Percentiles rank a stretch among this genome's conserved stretches.
Conservation (phyloP, 1,139 yeast genomes). For the Candida sanyaensis region DNA sequence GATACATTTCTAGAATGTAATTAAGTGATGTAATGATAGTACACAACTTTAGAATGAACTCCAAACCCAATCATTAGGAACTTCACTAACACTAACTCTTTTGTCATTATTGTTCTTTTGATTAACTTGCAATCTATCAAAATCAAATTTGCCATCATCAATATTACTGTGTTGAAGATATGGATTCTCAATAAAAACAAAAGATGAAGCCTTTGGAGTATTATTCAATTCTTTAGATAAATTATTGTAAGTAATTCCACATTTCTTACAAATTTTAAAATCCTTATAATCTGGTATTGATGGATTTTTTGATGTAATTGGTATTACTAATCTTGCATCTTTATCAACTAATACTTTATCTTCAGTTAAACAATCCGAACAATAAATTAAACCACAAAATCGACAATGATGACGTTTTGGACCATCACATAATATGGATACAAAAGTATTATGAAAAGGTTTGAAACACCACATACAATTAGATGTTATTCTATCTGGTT, state of each 20-base stretch:
- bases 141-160: neutral
- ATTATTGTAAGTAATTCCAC: constrained; percentile 35
- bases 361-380: constrained; percentile 35
- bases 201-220: constrained; percentile 19
- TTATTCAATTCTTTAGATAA: constrained; percentile 17
- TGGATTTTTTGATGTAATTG: constrained; percentile 25
- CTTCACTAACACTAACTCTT: constrained; percentile 17
- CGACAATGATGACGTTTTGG: constrained; percentile 43
- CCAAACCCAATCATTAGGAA: constrained; percentile 49
- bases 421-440: constrained; percentile 12
- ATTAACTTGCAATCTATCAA: neutral
- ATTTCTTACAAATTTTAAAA: constrained; percentile 38
- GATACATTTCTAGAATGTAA: too few relatives aligned
- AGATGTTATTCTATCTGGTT: constrained; percentile 36
- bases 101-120: constrained; percentile 2
- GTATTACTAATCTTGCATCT: constrained; percentile 39
- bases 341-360: constrained; percentile 30
- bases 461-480: constrained; percentile 47
- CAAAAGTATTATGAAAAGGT: constrained; percentile 32
- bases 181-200: constrained; percentile 43
- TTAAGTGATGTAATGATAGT: too few relatives aligned
- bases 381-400: constrained; percentile 44
- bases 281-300: neutral
- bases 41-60: constrained; percentile 35
- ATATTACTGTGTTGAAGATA: constrained; percentile 19